These are phyloP conservation scores for Asparagopsis taxiformis DNA, from an alignment of 31 red algal species.

Conservation along the genomic window DNA sequence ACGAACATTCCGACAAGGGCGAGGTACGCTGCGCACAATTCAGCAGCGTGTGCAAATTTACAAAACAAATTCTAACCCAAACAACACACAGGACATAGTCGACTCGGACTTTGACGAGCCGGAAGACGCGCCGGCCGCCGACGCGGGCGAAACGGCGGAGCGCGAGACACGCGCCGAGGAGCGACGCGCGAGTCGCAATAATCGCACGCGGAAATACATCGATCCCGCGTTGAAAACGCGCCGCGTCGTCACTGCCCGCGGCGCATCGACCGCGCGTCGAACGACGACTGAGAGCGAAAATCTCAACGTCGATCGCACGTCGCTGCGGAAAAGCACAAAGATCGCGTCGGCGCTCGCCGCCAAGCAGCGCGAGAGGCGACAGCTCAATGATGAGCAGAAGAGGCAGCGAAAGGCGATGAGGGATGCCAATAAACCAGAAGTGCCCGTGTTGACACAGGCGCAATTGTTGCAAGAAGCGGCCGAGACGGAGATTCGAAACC, in stretches of 20 bases:
- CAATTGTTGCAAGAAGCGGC: slow-evolving; percentile 38
- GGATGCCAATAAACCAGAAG: slow-evolving; percentile 13
- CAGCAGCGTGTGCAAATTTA: too few species aligned
- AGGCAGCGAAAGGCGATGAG: slow-evolving; percentile 13
- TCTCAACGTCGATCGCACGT: slow-evolving; percentile 1
- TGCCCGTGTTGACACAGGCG: slow-evolving; percentile 27
- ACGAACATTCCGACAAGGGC: background rate
- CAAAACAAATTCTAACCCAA: too few species aligned
- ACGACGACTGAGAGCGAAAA: background rate
- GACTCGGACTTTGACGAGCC: background rate
- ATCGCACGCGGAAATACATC: slow-evolving; percentile 17
- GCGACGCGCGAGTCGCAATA: background rate
- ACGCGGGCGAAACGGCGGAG: background rate
- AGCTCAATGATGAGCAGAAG: slow-evolving; percentile 23
- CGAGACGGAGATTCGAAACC: slow-evolving; percentile 41
- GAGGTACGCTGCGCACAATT: too few species aligned
- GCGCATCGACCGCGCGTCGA: background rate
- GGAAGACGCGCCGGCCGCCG: background rate
- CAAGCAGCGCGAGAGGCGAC: slow-evolving; percentile 30
- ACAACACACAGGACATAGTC: background rate
- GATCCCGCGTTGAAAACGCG: slow-evolving; percentile 21
- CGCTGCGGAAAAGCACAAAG: slow-evolving; percentile 55
- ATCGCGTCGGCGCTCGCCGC: slow-evolving; percentile 53
- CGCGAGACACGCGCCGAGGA: slow-evolving; percentile 3
- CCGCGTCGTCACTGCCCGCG: background rate